Base-by-base conservation (phyloP, 805 yeast genomes). In the Monosporozyma solicola region DNA sequence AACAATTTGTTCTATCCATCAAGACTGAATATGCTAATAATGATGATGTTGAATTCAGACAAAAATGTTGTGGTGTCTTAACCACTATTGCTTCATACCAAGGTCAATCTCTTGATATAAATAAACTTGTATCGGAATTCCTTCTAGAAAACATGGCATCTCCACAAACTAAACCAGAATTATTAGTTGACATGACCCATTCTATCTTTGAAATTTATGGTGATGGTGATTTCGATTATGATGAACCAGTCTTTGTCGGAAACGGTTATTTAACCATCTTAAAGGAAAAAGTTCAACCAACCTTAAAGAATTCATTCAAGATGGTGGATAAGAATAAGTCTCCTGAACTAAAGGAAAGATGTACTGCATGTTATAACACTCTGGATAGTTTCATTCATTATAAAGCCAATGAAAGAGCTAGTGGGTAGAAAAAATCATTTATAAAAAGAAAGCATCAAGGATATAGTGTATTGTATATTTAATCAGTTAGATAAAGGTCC, bases 341-440 rank as follows among this genome's bases (percentile, higher is more conserved):
- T 54, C 70, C 76, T 1, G 79, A 71, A 45, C 72, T 87, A 59
- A 84, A 87, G 65, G 72, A 67, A 20, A 76, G 75, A 57, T 87
- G 84, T 37, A 86, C 83, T 51, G 94, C 86, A 54, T 81, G 85
- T 1, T 73, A 80, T 59, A 66, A 69, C 47, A 90, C 87, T 58
- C 70, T 92, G 58, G 81, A 77, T 13, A 74, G 95, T 55, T 92
- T 94, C 66, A 80, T 92, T 52, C 79, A 78, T 53, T 92, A 92
- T 71, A 92, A 94, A 61, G 67, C 66, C 50, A 66, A 67, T 31
- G 86, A 82, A 62, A 59, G 61, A 54, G 47, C 53, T 7, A 27
- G 29, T 27, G 29, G 29, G 29, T 27, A 27, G 29, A 27, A 5
- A 7, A 27, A 27, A 22, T 55, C 20, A 33, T 27, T 9, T 16